Evolutionary conservation across 495 filamentous ascomycete species (phyloP).

Genomic region (Baudoinia panamericana): DNA sequence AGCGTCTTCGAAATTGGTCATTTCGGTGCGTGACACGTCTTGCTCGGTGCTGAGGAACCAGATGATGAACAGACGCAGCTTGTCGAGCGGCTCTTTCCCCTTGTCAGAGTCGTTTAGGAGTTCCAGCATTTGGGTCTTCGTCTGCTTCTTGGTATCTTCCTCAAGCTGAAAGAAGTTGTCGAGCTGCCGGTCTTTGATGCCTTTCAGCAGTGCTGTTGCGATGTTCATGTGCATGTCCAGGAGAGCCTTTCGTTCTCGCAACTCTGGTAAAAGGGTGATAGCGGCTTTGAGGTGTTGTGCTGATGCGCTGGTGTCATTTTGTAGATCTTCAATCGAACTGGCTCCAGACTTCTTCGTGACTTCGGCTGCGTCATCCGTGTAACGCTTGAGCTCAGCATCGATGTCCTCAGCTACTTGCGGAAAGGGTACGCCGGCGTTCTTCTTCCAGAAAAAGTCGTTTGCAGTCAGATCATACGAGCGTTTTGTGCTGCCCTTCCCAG

Average conservation of each 20-base stretch:
- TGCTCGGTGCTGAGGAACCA: slow-evolving; percentile 95
- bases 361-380: slow-evolving; percentile 89
- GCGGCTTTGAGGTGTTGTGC: slow-evolving; percentile 92
- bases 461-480: slow-evolving; percentile 79
- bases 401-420: slow-evolving; percentile 96
- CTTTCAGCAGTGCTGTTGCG: slow-evolving; percentile 68
- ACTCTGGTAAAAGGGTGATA: slow-evolving; percentile 80
- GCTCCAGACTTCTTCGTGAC: slow-evolving; percentile 92
- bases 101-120: slow-evolving; percentile 69
- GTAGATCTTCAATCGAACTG: slow-evolving; percentile 82
- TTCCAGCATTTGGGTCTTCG: slow-evolving; percentile 79
- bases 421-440: slow-evolving; percentile 85
- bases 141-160: slow-evolving; percentile 85
- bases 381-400: slow-evolving; percentile 77
- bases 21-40: slow-evolving; percentile 67
- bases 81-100: slow-evolving; percentile 73
- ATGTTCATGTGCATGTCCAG: slow-evolving; percentile 99
- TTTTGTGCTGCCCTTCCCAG: slow-evolving; percentile 57
- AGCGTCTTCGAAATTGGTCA: slow-evolving; percentile 78
- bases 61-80: slow-evolving; percentile 86
- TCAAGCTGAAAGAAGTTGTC: slow-evolving; percentile 96
- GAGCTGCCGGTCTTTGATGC: slow-evolving; percentile 85
- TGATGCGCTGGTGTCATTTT: slow-evolving; percentile 74
- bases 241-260: slow-evolving; percentile 78
- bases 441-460: slow-evolving; percentile 95